Conservation (phyloP, 495 filamentous ascomycete genomes). For the Neurospora pannonica region DNA sequence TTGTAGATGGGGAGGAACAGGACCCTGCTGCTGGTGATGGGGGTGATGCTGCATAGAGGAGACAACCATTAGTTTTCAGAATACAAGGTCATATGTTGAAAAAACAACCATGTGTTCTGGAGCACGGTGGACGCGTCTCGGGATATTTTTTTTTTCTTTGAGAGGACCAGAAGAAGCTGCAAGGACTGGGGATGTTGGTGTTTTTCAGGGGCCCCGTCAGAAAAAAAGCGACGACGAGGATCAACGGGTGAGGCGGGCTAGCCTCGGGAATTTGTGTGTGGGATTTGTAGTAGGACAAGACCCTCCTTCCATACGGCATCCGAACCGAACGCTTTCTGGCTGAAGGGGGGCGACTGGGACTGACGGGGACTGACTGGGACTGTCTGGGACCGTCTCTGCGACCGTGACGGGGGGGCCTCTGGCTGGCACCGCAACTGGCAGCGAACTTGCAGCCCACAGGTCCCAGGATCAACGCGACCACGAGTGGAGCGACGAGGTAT, state of each 20-base stretch:
- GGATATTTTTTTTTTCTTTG: slow-evolving; percentile 32
- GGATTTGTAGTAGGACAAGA: slow-evolving; percentile 34
- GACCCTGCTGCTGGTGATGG: slow-evolving; percentile 49
- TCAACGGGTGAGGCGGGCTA: slow-evolving; percentile 36
- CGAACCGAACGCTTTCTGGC: slow-evolving; percentile 10
- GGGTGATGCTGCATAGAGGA: slow-evolving; percentile 52
- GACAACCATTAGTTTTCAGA: slow-evolving; percentile 39
- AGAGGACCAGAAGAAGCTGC: slow-evolving; percentile 17
- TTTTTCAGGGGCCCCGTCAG: slow-evolving; percentile 21
- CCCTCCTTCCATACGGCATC: slow-evolving; percentile 21
- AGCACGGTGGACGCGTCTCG: slow-evolving; percentile 29
- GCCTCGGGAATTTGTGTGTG: slow-evolving; percentile 31
- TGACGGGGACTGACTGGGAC: slow-evolving; percentile 10
- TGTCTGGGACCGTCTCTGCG: background rate
- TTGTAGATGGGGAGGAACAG: slow-evolving; percentile 47
- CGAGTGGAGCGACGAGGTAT: slow-evolving; percentile 31
- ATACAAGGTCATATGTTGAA: slow-evolving; percentile 24
- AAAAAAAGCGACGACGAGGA: slow-evolving; percentile 28
- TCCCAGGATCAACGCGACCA: slow-evolving; percentile 18
- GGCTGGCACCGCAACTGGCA: background rate
- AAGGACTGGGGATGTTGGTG: slow-evolving; percentile 25
- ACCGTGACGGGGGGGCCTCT: background rate
- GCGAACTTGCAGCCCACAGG: slow-evolving; percentile 1
- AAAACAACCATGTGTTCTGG: slow-evolving; percentile 21
- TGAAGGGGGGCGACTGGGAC: slow-evolving; percentile 8